Evolutionary conservation across 176 grass and related monocot species (phyloP).

Genomic region (Hordeum vulgare): MorexV3_pseudomolecules_assembly NC_058522.1:13614365-13614864

Average conservation of each 20-base stretch:
- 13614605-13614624: conserved; percentile 48
- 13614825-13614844: neutral
- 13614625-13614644: conserved; percentile 27
- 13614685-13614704: conserved; percentile 92
- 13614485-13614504: conserved; percentile 87
- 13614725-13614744: conserved; percentile 79
- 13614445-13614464: conserved; percentile 45
- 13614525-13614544: conserved; percentile 45
- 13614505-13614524: conserved; percentile 67
- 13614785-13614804: conserved; percentile 71
- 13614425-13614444: conserved; percentile 60
- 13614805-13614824: conserved; percentile 45
- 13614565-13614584: conserved; percentile 85
- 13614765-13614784: conserved; percentile 86
- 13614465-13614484: conserved; percentile 56
- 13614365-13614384: conserved; percentile 60
- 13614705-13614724: conserved; percentile 85
- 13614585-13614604: conserved; percentile 71
- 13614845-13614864: neutral
- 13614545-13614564: conserved; percentile 56
- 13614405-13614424: conserved; percentile 76
- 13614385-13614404: conserved; percentile 58
- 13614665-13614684: conserved; percentile 59
- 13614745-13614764: conserved; percentile 94
- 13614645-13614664: conserved; percentile 29